Evolutionary conservation across 2,329 filamentous ascomycete genomes (phyloP).

Genomic region (Aureobasidium sp.): DNA sequence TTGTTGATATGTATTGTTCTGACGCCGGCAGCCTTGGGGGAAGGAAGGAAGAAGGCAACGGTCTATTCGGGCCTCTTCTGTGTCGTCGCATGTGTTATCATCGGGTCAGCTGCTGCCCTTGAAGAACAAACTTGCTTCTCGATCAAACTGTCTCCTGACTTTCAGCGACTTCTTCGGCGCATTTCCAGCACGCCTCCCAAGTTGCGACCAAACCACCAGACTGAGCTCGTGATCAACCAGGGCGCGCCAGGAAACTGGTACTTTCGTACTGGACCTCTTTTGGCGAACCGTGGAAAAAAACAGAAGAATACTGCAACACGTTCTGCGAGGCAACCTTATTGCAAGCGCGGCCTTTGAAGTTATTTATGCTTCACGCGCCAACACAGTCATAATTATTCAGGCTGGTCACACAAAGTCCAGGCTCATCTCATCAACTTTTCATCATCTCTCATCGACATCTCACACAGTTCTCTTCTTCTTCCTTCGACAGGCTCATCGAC

Average conservation of each 20-base stretch:
- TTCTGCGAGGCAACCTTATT: conserved; percentile 9
- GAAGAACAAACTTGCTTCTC: not conserved
- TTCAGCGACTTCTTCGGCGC: not conserved
- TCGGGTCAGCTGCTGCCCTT: conserved; percentile 6
- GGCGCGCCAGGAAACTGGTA: conserved; percentile 9
- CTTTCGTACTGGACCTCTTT: conserved; percentile 4
- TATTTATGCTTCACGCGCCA: conserved; percentile 10
- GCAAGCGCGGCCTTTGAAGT: conserved; percentile 6
- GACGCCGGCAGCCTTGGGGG: conserved; percentile 2
- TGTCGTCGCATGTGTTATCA: conserved; percentile 4
- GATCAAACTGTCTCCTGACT: not conserved
- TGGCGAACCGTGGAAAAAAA: not conserved
- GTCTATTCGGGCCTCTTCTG: conserved; percentile 10
- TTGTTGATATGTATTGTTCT: conserved; percentile 1
- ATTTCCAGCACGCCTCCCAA: not conserved
- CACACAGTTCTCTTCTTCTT: not conserved
- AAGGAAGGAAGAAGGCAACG: conserved; percentile 5
- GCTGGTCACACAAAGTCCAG: not conserved
- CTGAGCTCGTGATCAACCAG: conserved; percentile 5
- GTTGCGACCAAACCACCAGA: not conserved
- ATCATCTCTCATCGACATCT: not conserved
- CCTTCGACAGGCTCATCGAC: not conserved
- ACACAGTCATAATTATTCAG: conserved; percentile 8
- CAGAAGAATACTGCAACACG: conserved; percentile 1
- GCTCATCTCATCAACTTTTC: not conserved